Conservation (phyloP, 2,329 filamentous ascomycete genomes). For the Geosmithia putterillii region DNA sequence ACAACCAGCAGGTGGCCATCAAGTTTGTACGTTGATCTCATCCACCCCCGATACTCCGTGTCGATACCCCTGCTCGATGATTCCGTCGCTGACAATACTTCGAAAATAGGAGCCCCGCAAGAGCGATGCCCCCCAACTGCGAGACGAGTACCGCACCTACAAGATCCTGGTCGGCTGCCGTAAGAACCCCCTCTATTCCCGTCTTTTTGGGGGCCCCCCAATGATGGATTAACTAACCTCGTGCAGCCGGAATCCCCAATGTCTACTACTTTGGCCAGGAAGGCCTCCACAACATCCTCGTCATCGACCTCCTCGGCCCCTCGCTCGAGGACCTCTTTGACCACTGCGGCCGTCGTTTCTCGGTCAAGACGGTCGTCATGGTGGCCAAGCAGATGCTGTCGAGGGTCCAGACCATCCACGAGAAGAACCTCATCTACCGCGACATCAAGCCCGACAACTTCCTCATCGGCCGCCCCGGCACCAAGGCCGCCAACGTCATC, state of each 20-base stretch:
- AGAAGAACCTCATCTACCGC: conserved; percentile 97
- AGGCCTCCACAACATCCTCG: conserved; percentile 95
- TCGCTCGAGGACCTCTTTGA: conserved; percentile 96
- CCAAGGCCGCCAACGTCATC: conserved; percentile 94
- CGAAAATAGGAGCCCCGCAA: conserved; percentile 87
- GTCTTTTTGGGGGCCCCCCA: too few species aligned
- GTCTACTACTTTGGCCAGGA: conserved; percentile 99
- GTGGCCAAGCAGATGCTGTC: conserved; percentile 98
- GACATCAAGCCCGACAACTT: conserved; percentile 99
- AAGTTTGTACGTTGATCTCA: conserved; percentile 67
- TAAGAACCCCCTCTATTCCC: conserved; percentile 52
- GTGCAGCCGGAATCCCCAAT: conserved; percentile 87
- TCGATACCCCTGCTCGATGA: not conserved
- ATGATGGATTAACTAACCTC: too few species aligned
- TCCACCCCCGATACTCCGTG: not conserved
- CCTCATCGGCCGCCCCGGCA: conserved; percentile 81
- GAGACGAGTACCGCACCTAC: conserved; percentile 98
- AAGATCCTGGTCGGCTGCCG: conserved; percentile 98
- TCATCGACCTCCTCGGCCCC: conserved; percentile 90
- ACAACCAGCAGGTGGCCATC: conserved; percentile 98
- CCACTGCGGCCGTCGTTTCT: conserved; percentile 89
- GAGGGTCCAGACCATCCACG: conserved; percentile 85
- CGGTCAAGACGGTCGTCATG: conserved; percentile 97
- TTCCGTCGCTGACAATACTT: conserved; percentile 4
- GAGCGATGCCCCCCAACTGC: conserved; percentile 92